A percentile compares a stretch with the other conserved stretches of the same genome.
phyloP scores from a whole-genome alignment of 2,329 filamentous ascomycete genomes.

The Leptographium flavum region DNA sequence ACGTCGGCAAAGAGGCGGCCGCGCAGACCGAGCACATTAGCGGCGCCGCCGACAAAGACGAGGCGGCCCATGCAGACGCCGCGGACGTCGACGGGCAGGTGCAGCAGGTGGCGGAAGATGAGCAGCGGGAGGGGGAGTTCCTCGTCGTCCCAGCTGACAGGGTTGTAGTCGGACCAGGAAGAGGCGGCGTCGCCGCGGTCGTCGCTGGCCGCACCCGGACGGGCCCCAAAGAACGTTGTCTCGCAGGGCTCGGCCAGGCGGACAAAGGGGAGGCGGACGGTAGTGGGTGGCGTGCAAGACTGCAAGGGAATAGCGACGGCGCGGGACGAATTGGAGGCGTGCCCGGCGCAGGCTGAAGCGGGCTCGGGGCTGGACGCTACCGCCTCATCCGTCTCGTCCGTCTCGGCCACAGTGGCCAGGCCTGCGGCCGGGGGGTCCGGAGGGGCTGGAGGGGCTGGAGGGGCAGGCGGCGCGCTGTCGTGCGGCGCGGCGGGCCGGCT shows the following conservation, averaged over 20 bases:
- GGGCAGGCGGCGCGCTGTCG: neutral
- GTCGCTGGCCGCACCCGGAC: neutral
- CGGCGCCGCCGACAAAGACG: slow-evolving; percentile 70
- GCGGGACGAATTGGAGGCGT: slow-evolving; percentile 5
- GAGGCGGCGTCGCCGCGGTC: neutral
- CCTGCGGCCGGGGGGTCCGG: slow-evolving; percentile 16
- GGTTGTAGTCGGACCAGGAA: slow-evolving; percentile 19
- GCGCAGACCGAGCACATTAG: slow-evolving; percentile 66
- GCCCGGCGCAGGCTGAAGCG: too few species aligned
- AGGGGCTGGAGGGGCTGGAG: neutral
- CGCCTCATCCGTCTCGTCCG: slow-evolving; percentile 31
- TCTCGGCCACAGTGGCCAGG: slow-evolving; percentile 40
- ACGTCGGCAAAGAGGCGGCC: slow-evolving; percentile 65
- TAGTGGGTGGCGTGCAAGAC: slow-evolving; percentile 34
- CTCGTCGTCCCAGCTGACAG: slow-evolving; percentile 64
- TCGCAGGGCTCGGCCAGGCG: slow-evolving; percentile 63
- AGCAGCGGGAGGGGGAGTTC: slow-evolving; percentile 67
- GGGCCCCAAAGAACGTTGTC: slow-evolving; percentile 50
- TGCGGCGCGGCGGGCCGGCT: slow-evolving; percentile 2
- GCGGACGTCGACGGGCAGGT: slow-evolving; percentile 68
- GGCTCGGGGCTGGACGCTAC: too few species aligned
- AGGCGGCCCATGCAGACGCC: slow-evolving; percentile 80
- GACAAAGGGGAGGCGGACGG: slow-evolving; percentile 52
- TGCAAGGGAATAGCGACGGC: slow-evolving; percentile 24
- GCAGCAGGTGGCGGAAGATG: slow-evolving; percentile 60